Conservation (phyloP, 1,284 basidiomycete genomes). For the Ustilago vetiveriae region DNA sequence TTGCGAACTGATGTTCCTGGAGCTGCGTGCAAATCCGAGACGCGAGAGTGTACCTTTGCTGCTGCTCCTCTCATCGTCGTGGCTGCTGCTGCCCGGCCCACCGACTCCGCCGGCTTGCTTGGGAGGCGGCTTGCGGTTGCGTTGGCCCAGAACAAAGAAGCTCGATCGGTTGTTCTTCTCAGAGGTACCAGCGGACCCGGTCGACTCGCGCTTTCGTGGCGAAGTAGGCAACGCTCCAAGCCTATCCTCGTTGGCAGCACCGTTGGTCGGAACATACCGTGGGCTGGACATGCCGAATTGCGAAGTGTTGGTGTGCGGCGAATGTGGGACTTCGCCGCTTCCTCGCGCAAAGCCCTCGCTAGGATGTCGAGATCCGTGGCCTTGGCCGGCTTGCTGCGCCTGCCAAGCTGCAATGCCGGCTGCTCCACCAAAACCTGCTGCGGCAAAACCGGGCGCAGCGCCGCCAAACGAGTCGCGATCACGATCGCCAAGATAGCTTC, state of each 20-base stretch:
- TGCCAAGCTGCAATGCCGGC: constrained; percentile 49
- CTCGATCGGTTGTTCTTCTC: constrained; percentile 50
- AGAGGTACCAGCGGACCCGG: constrained; percentile 22
- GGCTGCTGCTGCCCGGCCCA: constrained; percentile 6
- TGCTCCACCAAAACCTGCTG: constrained; percentile 27
- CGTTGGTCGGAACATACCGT: constrained; percentile 20
- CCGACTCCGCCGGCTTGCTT: constrained; percentile 18
- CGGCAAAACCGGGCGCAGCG: constrained; percentile 10
- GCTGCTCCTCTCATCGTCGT: constrained; percentile 34
- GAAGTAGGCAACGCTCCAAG: constrained; percentile 45
- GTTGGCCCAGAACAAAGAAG: constrained; percentile 56
- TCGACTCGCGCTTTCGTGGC: constrained; percentile 54
- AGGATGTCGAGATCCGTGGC: constrained; percentile 16
- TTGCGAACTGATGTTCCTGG: constrained; percentile 33
- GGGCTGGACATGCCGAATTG: constrained; percentile 28
- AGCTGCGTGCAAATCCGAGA: constrained; percentile 52
- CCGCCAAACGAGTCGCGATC: constrained; percentile 29
- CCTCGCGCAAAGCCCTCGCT: constrained; percentile 35
- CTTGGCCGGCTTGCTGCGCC: constrained; percentile 49
- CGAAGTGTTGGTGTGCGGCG: constrained; percentile 11
- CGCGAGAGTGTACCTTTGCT: constrained; percentile 53
- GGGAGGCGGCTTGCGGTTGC: constrained; percentile 54
- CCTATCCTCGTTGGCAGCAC: constrained; percentile 31
- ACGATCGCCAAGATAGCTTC: constrained; percentile 28
- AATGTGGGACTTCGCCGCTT: constrained; percentile 32